These are phyloP conservation scores for Cinnamomum chago DNA, from an alignment of 164 flowering plant species.

Conservation along the genomic window DNA sequence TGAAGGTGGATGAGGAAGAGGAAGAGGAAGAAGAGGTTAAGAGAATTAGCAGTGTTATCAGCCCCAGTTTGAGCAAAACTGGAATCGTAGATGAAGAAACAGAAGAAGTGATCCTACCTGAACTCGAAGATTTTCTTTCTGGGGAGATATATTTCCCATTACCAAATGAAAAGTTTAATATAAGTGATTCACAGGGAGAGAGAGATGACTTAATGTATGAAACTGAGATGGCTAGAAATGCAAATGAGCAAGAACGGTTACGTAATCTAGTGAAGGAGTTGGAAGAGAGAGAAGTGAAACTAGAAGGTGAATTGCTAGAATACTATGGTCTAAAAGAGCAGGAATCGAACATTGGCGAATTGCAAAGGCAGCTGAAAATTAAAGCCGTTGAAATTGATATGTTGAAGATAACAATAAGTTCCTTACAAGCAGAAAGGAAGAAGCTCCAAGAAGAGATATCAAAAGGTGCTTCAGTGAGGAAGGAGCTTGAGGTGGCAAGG, in stretches of 20 bases:
- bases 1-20: conserved; percentile 34
- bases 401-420: conserved; percentile 76
- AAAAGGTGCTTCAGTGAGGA: conserved; percentile 39
- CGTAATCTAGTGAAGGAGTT: conserved; percentile 77
- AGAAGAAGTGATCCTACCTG: conserved; percentile 38
- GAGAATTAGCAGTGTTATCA: conserved; percentile 62
- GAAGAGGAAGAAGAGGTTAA: conserved; percentile 93
- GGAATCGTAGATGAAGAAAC: conserved; percentile 31
- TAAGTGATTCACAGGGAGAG: conserved; percentile 26
- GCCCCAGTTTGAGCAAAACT: conserved; percentile 33
- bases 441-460: conserved; percentile 81
- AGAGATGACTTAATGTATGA: conserved; percentile 33
- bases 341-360: conserved; percentile 66
- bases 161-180: conserved; percentile 40
- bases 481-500: conserved; percentile 80
- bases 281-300: conserved; percentile 93
- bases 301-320: conserved; percentile 94
- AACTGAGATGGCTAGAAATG: conserved; percentile 71
- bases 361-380: conserved; percentile 88
- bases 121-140: conserved; percentile 71
- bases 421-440: conserved; percentile 86
- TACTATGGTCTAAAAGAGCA: conserved; percentile 95
- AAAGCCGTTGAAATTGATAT: conserved; percentile 85
- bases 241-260: conserved; percentile 62
- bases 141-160: conserved; percentile 71